Evolutionary conservation across 2,329 filamentous ascomycete genomes (phyloP).

Genomic region (Penicillium nordicum): DNA sequence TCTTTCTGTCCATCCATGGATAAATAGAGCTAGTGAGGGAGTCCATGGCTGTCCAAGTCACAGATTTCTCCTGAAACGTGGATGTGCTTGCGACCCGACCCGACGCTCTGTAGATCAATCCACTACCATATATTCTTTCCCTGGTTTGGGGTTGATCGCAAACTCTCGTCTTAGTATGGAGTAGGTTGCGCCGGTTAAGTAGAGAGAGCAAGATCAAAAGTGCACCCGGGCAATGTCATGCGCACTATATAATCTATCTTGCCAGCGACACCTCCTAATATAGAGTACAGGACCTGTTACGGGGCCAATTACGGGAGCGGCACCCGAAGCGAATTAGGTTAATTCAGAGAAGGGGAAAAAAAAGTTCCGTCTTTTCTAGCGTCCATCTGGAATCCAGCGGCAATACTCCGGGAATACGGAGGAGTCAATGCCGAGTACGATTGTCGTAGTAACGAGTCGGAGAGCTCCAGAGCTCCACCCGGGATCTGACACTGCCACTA

Average conservation of each 20-base stretch:
- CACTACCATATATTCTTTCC: neutral
- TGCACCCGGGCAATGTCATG: neutral
- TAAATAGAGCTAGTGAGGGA: neutral
- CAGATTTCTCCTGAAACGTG: neutral
- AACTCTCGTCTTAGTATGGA: neutral
- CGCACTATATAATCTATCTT: neutral
- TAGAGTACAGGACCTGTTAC: too few species aligned
- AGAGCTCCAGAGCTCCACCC: constrained; percentile 14
- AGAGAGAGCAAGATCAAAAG: neutral
- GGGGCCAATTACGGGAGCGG: neutral
- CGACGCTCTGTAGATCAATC: neutral
- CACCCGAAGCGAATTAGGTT: neutral
- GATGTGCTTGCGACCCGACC: neutral
- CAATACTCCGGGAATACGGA: neutral
- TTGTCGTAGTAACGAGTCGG: neutral
- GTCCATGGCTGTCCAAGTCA: neutral
- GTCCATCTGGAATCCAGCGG: neutral
- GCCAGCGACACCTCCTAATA: neutral
- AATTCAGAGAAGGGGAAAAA: neutral
- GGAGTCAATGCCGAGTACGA: neutral
- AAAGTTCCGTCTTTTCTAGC: constrained; percentile 6
- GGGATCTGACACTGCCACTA: constrained; percentile 26
- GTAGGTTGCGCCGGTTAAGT: neutral
- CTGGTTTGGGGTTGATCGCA: neutral
- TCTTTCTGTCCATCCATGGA: neutral